Base-by-base conservation (phyloP, 441 rosid genomes). In the Populus hybrid region DNA sequence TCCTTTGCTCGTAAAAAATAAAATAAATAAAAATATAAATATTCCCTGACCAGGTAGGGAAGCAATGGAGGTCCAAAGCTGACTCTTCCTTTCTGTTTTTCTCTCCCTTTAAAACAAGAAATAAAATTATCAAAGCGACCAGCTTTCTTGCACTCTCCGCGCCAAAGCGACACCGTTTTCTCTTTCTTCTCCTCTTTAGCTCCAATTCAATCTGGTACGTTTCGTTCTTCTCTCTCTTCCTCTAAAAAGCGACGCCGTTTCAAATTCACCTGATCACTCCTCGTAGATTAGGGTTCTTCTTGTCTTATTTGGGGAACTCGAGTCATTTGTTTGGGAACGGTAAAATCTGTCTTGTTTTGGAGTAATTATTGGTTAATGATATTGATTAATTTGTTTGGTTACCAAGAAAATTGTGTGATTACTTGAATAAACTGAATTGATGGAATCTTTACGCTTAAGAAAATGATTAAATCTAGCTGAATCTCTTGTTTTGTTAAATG, bases 31-130 rank as follows among this genome's bases (percentile, higher is more conserved):
- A 23, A 26, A 1, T 10, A 19, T 23, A 40, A 24, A 42, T 73
- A 77, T 80, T 73, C 83, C 34, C 76, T 59, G 79, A 71, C 42
- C 34, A 35, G 50, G 70, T 75, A 75, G 78, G 57, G 68, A 84
- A 77, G 79, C 72, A 77, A 70, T 61, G 83, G 77, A 79, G 78
- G 46, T 73, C 46, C 69, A 86, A 76, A 81, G 72, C 80, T 76
- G 76, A 74, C 66, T 68, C 74, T 69, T 74, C 76, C 84, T 23
- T 70, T 36, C 23, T 67, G 21, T 42, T 3, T 3, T 11, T 8
- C 23, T 71, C 57, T 21, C 71, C 24, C 21, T 6, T 6, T 10
- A 34, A 76, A 74, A 61, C 53, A 57, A 35, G 64, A 35, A 5
- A 35, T 35, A 35, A 5, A 35, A 5, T 18, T 16, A 19, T 4